Conservation (phyloP, 306 rosid species). For the Ormosia emarginata region DNA sequence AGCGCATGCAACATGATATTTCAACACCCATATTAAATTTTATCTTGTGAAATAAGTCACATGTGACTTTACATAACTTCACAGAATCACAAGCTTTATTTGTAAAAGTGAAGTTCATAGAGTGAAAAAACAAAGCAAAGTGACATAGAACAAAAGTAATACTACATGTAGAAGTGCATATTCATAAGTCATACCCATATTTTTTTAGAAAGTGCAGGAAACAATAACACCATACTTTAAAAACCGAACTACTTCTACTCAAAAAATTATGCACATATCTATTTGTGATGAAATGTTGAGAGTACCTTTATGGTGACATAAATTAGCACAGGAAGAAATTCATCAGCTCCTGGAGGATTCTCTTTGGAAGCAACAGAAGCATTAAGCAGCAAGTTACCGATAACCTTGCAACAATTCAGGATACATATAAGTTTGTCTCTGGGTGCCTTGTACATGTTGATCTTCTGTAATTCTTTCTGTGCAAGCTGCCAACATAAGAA, state of each 20-base stretch:
- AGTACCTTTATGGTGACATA: constrained; percentile 77
- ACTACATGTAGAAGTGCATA: neutral
- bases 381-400: constrained; percentile 77
- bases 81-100: neutral
- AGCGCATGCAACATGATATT: constrained; percentile 5
- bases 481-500: constrained; percentile 72
- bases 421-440: constrained; percentile 95
- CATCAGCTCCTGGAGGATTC: constrained; percentile 92
- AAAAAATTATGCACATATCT: neutral
- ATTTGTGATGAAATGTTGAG: constrained; percentile 9
- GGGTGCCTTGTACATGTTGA: constrained; percentile 97
- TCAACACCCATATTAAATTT: constrained; percentile 4
- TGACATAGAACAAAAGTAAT: neutral
- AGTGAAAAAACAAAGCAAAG: constrained; percentile 4
- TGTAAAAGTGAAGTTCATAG: neutral
- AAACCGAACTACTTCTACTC: neutral
- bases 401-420: constrained; percentile 93
- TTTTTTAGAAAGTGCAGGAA: constrained; percentile 7
- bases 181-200: neutral
- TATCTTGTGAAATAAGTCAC: neutral
- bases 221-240: neutral
- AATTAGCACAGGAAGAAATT: constrained; percentile 95
- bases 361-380: constrained; percentile 86
- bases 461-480: constrained; percentile 92
- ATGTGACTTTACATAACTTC: neutral